These are phyloP conservation scores for Pseudogymnoascus pannorum DNA, from an alignment of 2,329 filamentous ascomycete genomes.

Conservation along the genomic window DNA sequence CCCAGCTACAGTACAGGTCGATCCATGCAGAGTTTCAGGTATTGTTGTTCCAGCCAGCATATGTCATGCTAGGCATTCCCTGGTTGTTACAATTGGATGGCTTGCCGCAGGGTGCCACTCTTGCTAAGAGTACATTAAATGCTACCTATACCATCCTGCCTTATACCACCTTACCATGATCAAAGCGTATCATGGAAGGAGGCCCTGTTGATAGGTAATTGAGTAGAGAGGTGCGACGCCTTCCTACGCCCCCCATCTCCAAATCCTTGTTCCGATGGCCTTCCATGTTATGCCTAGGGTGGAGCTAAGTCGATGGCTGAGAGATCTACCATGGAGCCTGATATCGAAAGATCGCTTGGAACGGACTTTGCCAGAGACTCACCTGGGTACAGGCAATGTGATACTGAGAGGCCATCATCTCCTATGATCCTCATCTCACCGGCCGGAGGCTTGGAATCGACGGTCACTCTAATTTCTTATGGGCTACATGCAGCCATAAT, in stretches of 20 bases:
- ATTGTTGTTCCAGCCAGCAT: constrained; percentile 8
- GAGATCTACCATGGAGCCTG: constrained; percentile 5
- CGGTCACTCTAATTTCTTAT: not conserved
- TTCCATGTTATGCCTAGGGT: constrained; percentile 3
- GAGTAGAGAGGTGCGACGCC: constrained; percentile 6
- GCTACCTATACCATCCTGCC: not conserved
- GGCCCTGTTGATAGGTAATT: constrained; percentile 3
- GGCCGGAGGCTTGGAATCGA: not conserved
- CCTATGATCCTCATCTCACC: not conserved
- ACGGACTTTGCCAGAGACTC: not conserved
- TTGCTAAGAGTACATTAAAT: not conserved
- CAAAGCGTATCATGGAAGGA: not conserved
- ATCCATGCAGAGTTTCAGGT: constrained; percentile 10
- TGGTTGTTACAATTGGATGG: constrained; percentile 8
- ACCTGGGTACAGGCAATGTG: not conserved
- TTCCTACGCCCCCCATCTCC: constrained; percentile 2
- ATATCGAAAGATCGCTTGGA: not conserved
- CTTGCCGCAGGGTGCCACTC: constrained; percentile 10
- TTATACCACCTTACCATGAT: not conserved
- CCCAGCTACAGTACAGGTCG: constrained; percentile 23
- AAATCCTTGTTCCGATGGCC: constrained; percentile 5
- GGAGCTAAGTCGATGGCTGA: not conserved
- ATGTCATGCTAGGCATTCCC: constrained; percentile 5
- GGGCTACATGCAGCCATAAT: constrained; percentile 4
- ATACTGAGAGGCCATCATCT: not conserved